Evolutionary conservation across 1,284 basidiomycete species (phyloP).

Genomic region (Anthracocystis walkeri): DNA sequence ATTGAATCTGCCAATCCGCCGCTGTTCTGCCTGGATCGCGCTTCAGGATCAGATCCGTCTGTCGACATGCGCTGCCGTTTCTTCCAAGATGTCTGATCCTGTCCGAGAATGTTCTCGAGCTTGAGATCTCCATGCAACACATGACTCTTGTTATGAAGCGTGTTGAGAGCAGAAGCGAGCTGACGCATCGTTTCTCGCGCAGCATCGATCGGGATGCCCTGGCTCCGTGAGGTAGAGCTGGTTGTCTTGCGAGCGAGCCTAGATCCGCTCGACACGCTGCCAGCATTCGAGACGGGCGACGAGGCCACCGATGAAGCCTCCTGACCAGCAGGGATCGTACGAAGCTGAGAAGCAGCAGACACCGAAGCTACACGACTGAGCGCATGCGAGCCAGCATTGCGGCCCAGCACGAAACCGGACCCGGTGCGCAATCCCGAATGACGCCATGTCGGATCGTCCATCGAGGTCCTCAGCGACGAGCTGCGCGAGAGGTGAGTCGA

Average conservation of each 20-base stretch:
- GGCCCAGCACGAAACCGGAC: conserved; percentile 37
- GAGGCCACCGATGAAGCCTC: conserved; percentile 32
- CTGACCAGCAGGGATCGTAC: conserved; percentile 47
- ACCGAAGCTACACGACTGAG: conserved; percentile 39
- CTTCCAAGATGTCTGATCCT: conserved; percentile 46
- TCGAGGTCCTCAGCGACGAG: conserved; percentile 36
- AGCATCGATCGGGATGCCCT: conserved; percentile 69
- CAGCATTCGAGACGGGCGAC: conserved; percentile 40
- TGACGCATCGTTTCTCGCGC: conserved; percentile 90
- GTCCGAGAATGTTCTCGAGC: conserved; percentile 87
- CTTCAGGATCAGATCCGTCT: conserved; percentile 7
- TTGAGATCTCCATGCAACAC: conserved; percentile 79
- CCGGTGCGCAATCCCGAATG: conserved; percentile 37
- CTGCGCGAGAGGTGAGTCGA: conserved; percentile 35
- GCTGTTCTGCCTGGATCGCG: conserved; percentile 25
- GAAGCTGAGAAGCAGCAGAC: conserved; percentile 38
- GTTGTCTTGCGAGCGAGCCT: conserved; percentile 33
- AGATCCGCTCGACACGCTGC: conserved; percentile 39
- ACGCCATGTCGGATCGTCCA: conserved; percentile 23
- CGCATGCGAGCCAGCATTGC: conserved; percentile 14
- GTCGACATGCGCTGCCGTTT: conserved; percentile 36
- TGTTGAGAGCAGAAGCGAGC: conserved; percentile 85
- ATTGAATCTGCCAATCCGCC: conserved; percentile 21
- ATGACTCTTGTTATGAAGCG: conserved; percentile 82
- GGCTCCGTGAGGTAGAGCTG: conserved; percentile 39